Evolutionary conservation across 1,284 basidiomycete genomes (phyloP), one percentile per base, ranked within the genome.

Genomic region (Farysia itapuensis): DNA sequence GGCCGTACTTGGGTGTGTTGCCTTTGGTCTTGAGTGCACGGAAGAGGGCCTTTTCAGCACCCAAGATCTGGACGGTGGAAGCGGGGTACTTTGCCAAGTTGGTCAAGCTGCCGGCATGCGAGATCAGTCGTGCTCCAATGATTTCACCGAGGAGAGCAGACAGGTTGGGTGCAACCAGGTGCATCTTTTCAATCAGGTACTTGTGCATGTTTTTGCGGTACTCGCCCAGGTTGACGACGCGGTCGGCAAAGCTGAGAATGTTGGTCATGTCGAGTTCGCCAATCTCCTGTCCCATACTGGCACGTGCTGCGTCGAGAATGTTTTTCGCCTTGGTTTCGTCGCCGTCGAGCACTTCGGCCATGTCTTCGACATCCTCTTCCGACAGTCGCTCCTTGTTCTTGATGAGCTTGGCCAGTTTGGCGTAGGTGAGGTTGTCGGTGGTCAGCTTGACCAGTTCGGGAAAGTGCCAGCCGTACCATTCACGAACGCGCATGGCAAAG

Each of bases 381-480:
- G 78, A 77, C 28, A 81, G 69, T 28, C 74, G 66, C 35, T 81
- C 77, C 82, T 96, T 95, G 80, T 93, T 86, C 25, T 91, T 90
- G 67, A 98, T 91, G 75, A 92, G 86, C 67, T 88, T 85, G 11
- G 86, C 89, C 14, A 87, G 83, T 23, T 83, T 83, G n/a, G 93
- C 92, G 78, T 97, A 99, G 74, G 89, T 86, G 78, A 94, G 86
- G 78, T 95, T 95, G 79, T 98, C 95, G 50, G 92, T 85, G 1
- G 97, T 91, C 70, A 98, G 82, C 72, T 85, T 88, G 80, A 95
- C 85, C 61, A 98, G 87, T 80, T 99, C 95, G 39, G 94, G 94
- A 82, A 96, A 99, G 79, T 98, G 95, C 82, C 95, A 98, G n/a
- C 95, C 94, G 79, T 98, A 98, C 95, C 95, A 98, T 78, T 98